A percentile compares a stretch with the other conserved stretches of the same genome.
phyloP scores from a whole-genome alignment of 768 basidiomycete genomes.

The Hysterangium stoloniferum region DNA sequence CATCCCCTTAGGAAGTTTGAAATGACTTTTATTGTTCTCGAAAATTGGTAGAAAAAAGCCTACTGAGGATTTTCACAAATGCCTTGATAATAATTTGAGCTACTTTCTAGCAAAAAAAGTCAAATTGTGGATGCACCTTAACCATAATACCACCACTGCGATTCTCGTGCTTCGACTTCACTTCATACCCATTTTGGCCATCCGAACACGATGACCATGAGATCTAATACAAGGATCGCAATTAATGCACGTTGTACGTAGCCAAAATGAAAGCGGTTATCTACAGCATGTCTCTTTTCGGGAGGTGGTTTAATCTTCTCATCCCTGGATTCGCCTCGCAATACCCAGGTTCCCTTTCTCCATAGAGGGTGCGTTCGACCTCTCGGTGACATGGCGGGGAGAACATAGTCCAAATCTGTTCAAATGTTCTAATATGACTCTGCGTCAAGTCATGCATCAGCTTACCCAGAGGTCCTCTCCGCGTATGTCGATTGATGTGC shows the following conservation, averaged over 20 bases:
- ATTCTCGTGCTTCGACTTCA: background rate
- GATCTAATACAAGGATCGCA: background rate
- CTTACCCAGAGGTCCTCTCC: slow-evolving; percentile 5
- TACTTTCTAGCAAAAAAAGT: background rate
- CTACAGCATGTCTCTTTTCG: background rate
- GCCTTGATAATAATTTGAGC: background rate
- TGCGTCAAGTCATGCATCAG: background rate
- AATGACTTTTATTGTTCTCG: background rate
- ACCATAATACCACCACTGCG: slow-evolving; percentile 9
- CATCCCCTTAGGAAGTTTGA: background rate
- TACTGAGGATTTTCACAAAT: slow-evolving; percentile 9
- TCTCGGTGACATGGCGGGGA: background rate
- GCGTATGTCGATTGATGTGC: background rate
- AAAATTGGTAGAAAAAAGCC: background rate
- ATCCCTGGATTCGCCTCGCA: slow-evolving; percentile 5
- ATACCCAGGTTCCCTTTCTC: slow-evolving; percentile 8
- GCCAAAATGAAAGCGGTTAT: background rate
- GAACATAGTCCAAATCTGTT: background rate
- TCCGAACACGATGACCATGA: slow-evolving; percentile 11
- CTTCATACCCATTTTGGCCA: slow-evolving; percentile 9
- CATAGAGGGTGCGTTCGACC: slow-evolving; percentile 5
- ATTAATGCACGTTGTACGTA: background rate
- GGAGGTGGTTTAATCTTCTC: background rate
- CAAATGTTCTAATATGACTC: background rate
- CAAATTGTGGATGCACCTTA: background rate